Percentiles rank a stretch among this genome's conserved stretches.
These are phyloP conservation scores for Rosa rugosa DNA, from an alignment of 306 rosid genomes.

Conservation along the genomic window DNA sequence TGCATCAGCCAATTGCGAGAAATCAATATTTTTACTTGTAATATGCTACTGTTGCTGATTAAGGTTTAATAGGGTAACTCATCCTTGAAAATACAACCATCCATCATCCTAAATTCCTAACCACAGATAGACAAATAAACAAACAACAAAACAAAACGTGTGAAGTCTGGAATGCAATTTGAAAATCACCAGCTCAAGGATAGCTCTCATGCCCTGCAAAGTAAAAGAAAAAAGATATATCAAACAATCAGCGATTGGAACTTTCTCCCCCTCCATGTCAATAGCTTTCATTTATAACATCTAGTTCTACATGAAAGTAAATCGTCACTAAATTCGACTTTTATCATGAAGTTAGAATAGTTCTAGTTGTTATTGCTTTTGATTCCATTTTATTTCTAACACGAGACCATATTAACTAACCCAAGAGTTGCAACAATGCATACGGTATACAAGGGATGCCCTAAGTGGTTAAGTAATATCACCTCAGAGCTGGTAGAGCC, in stretches of 20 bases:
- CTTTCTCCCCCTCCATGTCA: neutral
- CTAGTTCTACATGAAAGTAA: neutral
- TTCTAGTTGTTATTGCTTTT: neutral
- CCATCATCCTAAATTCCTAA: neutral
- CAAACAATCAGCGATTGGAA: neutral
- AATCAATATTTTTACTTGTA: neutral
- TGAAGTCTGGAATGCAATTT: neutral
- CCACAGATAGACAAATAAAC: neutral
- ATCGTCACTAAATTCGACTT: neutral
- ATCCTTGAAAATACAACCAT: neutral
- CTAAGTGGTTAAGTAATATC: neutral
- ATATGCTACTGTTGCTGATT: neutral
- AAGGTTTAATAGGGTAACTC: neutral
- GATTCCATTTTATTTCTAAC: neutral
- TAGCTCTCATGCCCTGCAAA: neutral
- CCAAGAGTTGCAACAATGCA: neutral
- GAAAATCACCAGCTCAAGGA: neutral
- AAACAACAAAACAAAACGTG: neutral
- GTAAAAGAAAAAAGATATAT: neutral
- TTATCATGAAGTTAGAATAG: neutral
- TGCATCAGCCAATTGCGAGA: neutral
- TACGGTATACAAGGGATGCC: neutral
- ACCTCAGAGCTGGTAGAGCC: constrained; percentile 10
- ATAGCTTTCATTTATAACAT: neutral
- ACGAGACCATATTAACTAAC: neutral